Evolutionary conservation across 2,329 filamentous ascomycete species (phyloP).

Genomic region (Aspergillus ochraceus): DNA sequence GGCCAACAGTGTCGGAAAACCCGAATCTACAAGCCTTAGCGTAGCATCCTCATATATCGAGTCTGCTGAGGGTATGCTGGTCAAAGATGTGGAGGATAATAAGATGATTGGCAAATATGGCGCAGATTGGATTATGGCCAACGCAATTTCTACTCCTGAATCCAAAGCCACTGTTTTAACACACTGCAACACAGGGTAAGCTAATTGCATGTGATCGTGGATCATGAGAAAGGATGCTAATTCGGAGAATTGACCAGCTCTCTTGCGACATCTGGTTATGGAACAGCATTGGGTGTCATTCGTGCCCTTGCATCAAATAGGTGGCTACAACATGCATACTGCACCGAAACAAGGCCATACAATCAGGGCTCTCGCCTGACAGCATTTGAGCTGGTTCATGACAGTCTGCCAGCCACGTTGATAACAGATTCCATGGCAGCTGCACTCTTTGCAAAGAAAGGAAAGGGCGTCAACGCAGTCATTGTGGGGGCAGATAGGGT

Average conservation of each 20-base stretch:
- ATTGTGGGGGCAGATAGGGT: slow-evolving; percentile 95
- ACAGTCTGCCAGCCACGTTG: slow-evolving; percentile 84
- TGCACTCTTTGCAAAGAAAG: slow-evolving; percentile 65
- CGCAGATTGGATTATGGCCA: slow-evolving; percentile 74
- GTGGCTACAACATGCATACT: slow-evolving; percentile 80
- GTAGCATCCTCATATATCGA: slow-evolving; percentile 72
- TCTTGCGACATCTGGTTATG: slow-evolving; percentile 95
- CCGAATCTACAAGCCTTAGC: slow-evolving; percentile 38
- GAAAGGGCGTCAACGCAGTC: slow-evolving; percentile 75
- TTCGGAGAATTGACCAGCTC: slow-evolving; percentile 56
- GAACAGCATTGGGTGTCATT: slow-evolving; percentile 91
- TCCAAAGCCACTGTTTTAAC: slow-evolving; percentile 78
- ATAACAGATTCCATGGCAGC: slow-evolving; percentile 97
- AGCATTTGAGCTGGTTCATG: slow-evolving; percentile 93
- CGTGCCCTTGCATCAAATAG: slow-evolving; percentile 70
- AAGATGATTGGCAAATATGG: slow-evolving; percentile 79
- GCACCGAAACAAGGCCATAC: slow-evolving; percentile 94
- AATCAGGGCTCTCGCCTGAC: slow-evolving; percentile 96
- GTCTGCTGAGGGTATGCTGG: slow-evolving; percentile 82
- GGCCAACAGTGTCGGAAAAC: slow-evolving; percentile 41
- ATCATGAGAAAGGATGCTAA: not conserved
- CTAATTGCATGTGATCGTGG: slow-evolving; percentile 7
- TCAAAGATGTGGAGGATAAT: slow-evolving; percentile 85
- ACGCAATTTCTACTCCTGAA: slow-evolving; percentile 52
- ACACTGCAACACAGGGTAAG: slow-evolving; percentile 93